Percentiles rank a stretch among this genome's conserved stretches.
Conservation (phyloP, 306 rosid species). For the Astragalus membranaceus region DNA sequence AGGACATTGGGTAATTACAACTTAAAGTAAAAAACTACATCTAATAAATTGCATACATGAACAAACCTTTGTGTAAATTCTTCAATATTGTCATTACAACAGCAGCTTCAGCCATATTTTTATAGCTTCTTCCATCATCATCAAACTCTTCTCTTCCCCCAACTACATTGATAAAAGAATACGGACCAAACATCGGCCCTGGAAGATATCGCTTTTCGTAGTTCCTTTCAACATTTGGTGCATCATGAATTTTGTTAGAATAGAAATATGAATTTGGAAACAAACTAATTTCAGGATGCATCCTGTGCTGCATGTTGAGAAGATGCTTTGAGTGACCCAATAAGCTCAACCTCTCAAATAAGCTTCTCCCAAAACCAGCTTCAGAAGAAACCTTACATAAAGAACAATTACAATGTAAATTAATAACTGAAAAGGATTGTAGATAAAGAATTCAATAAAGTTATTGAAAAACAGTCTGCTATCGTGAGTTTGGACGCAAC, state of each 20-base stretch:
- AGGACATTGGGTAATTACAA: background rate
- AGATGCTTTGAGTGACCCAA: conserved; percentile 35
- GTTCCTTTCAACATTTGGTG: conserved; percentile 35
- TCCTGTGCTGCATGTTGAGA: conserved; percentile 54
- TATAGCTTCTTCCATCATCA: conserved; percentile 50
- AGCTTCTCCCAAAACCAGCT: conserved; percentile 69
- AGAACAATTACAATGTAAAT: background rate
- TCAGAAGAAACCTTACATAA: conserved; percentile 33
- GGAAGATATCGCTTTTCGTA: conserved; percentile 38
- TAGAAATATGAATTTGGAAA: conserved; percentile 62
- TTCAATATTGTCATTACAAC: conserved; percentile 35
- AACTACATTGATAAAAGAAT: conserved; percentile 52
- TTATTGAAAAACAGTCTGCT: background rate
- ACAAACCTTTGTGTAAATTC: conserved; percentile 43
- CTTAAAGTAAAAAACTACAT: background rate
- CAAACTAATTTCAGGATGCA: conserved; percentile 62
- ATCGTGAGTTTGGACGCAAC: too few relatives aligned
- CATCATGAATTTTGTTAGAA: conserved; percentile 32
- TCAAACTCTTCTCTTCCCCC: conserved; percentile 60
- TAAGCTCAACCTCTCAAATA: conserved; percentile 51
- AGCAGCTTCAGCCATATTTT: conserved; percentile 60
- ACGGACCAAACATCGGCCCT: conserved; percentile 50
- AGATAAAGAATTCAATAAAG: background rate
- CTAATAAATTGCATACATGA: background rate
- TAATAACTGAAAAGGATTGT: background rate